Evolutionary conservation across 2,329 filamentous ascomycete genomes (phyloP), one percentile per base, ranked within the genome.

Genomic region (Pestalotiopsis sp.): DNA sequence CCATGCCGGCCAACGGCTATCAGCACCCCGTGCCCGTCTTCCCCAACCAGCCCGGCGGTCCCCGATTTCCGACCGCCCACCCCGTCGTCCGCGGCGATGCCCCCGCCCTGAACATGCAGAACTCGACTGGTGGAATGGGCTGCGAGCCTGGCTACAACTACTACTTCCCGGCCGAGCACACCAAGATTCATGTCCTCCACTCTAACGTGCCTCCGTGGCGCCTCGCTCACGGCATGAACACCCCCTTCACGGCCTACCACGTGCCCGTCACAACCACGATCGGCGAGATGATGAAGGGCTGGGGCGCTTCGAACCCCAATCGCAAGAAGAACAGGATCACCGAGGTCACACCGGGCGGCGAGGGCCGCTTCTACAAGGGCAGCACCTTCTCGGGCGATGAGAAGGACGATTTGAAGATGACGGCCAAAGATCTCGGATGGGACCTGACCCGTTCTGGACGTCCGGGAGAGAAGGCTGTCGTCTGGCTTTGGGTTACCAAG

Each of bases 131-230:
- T 59, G 87, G 87, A 25, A 81, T 85, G 1, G 87, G 88, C 56
- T 86, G 86, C 69, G 89, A 90, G 73, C 87, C 86, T 0, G 89
- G 88, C 2, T 91, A 90, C 80, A 88, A 89, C 79, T 89, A 90
- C 78, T 85, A 90, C 74, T 91, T 90, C 78, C 84, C 87, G 0
- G 73, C 80, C 0, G 82, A 87, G 70, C 87, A 90, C 76, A 88
- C 87, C 38, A 90, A 88, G 71, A 80, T 90, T 6, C 87, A 90
- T 72, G 81, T 91, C 2, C 83, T 91, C 77, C 85, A 84, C 71
- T 83, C 83, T 9, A 73, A 78, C 17, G 81, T 76, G 0, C 81
- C 85, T 0, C 89, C 89, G 0, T 91, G 89, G 89, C 83, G 85
- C 71, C 76, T 84, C 6, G 82, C 78, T 0, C 73, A 77, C 23